Evolutionary conservation across 306 rosid species (phyloP), one percentile per base, ranked within the genome.

Genomic region (Rubus idaeus): DNA sequence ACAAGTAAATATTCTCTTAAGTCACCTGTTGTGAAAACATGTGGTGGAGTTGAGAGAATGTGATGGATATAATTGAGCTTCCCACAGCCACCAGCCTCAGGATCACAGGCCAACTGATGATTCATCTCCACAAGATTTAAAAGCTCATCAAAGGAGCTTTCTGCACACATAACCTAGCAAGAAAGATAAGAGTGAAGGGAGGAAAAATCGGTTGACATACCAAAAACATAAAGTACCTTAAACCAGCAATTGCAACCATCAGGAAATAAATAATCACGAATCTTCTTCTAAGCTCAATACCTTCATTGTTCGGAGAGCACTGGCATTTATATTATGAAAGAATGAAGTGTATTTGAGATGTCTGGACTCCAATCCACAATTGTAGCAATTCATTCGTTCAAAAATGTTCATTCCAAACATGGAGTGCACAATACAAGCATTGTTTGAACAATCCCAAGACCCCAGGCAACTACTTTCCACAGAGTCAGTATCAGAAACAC

Each of bases 251-350:
- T 60, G 62, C 80, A 68, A 57, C 72, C 55, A 58, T 77, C 51
- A 53, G 42, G 18, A 42, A 13, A 79, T 49, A 72, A 20, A 40
- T 66, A 20, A 61, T 79, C 21, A 46, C 3, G 1, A 35, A 17
- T 8, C 20, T 74, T 67, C 10, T 44, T 44, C 37, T 11, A 7
- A 61, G 26, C 16, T 74, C 73, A 79, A 82, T 87, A 96, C 97
- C 97, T 93, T 92, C 93, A 87, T 88, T 60, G 94, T 85, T 42
- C 99, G 90, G 49, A 96, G 94, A 80, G 98, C 91, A 83, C 89
- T 91, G 73, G 97, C 98, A 89, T 96, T 96, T 82, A 93, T 89
- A 82, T 91, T 89, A 87, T 96, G 99, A 79, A 87, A 93, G 90
- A 96, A 96, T 68, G 99, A 87, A 75, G 98, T 93, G 84, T 96